These are phyloP conservation scores for Trichoderma asperellum DNA, from an alignment of 2,329 filamentous ascomycete species.

Conservation along the genomic window DNA sequence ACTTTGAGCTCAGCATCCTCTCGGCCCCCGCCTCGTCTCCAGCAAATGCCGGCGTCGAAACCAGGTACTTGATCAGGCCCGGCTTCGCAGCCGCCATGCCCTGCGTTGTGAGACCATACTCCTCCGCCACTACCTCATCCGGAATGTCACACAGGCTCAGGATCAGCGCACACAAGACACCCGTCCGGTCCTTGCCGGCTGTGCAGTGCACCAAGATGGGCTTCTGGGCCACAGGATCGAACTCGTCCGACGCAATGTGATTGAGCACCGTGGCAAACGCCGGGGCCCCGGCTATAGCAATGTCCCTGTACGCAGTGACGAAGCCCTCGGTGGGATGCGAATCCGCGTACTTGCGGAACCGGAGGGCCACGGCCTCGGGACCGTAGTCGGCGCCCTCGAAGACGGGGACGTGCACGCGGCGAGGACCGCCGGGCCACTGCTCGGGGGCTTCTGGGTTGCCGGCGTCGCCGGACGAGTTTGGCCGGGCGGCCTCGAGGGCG, in stretches of 20 bases:
- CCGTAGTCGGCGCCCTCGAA: slow-evolving; percentile 64
- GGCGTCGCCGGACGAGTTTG: slow-evolving; percentile 39
- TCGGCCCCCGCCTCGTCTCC: slow-evolving; percentile 50
- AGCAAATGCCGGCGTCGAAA: slow-evolving; percentile 54
- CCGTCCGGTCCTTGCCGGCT: slow-evolving; percentile 77
- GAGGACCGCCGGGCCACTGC: slow-evolving; percentile 41
- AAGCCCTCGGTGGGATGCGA: slow-evolving; percentile 60
- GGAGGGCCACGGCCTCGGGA: slow-evolving; percentile 64
- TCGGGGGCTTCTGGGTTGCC: slow-evolving; percentile 29
- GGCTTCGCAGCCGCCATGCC: slow-evolving; percentile 61
- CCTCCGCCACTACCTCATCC: slow-evolving; percentile 62
- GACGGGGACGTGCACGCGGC: slow-evolving; percentile 65
- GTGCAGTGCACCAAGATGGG: slow-evolving; percentile 73
- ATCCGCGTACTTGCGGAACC: slow-evolving; percentile 63
- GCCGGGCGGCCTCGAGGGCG: slow-evolving; percentile 58
- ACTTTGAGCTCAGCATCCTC: slow-evolving; percentile 52
- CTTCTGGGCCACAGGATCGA: slow-evolving; percentile 27
- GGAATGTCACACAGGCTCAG: slow-evolving; percentile 65
- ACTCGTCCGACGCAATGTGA: slow-evolving; percentile 52
- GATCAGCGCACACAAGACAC: slow-evolving; percentile 68
- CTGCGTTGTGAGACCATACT: slow-evolving; percentile 69
- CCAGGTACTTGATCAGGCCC: slow-evolving; percentile 54
- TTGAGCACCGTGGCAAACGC: slow-evolving; percentile 58
- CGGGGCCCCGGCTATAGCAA: slow-evolving; percentile 56
- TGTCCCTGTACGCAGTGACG: slow-evolving; percentile 64